Percentiles rank a stretch among this genome's conserved stretches.
phyloP scores from a whole-genome alignment of 2,329 filamentous ascomycete species.

The Stemphylium beticola region DNA sequence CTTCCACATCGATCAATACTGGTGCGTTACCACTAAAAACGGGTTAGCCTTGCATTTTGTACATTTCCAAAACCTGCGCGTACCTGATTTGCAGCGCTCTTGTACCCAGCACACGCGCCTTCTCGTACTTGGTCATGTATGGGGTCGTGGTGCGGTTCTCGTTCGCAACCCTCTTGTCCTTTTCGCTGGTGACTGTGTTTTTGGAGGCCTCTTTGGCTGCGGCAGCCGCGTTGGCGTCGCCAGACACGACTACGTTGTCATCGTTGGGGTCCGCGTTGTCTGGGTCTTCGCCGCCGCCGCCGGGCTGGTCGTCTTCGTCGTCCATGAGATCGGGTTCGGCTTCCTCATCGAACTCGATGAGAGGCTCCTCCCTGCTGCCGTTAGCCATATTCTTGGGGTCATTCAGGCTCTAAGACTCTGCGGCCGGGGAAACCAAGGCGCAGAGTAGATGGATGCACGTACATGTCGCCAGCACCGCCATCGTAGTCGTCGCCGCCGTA shows the following conservation, averaged over 20 bases:
- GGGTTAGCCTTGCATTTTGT: conserved; percentile 20
- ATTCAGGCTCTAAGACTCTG: conserved; percentile 4
- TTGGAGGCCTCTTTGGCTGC: conserved; percentile 50
- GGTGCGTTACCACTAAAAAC: conserved; percentile 87
- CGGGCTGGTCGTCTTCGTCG: conserved; percentile 62
- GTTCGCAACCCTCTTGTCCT: conserved; percentile 87
- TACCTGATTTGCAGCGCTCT: conserved; percentile 95
- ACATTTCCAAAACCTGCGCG: conserved; percentile 28
- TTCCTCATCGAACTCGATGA: conserved; percentile 62
- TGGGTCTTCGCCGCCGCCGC: conserved; percentile 42
- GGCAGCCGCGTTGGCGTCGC: conserved; percentile 60
- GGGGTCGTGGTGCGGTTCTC: conserved; percentile 90
- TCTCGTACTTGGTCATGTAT: conserved; percentile 99
- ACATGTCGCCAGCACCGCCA: conserved; percentile 39
- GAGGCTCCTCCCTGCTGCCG: conserved; percentile 46
- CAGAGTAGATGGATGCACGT: conserved; percentile 21
- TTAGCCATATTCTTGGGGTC: conserved; percentile 17
- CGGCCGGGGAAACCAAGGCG: conserved; percentile 5
- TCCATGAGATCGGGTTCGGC: conserved; percentile 69
- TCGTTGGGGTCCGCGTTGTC: conserved; percentile 41
- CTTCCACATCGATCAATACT: conserved; percentile 93
- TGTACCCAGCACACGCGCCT: conserved; percentile 89
- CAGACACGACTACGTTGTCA: conserved; percentile 55
- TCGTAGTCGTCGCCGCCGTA: conserved; percentile 53
- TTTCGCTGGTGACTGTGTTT: conserved; percentile 64